Conservation (phyloP, 495 filamentous ascomycete genomes). For the Aspergillus taichungensis region DNA sequence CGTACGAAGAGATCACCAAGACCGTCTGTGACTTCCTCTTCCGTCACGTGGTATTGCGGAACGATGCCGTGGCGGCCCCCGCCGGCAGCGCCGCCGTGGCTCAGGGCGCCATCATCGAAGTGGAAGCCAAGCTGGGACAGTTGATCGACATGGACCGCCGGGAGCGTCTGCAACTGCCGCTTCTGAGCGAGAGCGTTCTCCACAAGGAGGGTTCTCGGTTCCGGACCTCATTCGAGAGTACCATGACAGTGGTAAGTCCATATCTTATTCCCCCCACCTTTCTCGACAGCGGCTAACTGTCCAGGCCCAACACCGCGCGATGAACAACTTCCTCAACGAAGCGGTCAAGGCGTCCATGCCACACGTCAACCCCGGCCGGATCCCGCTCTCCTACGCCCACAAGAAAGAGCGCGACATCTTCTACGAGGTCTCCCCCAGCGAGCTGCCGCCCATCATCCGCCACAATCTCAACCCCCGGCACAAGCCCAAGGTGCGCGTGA, state of each 20-base stretch:
- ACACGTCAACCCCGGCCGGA: constrained; percentile 37
- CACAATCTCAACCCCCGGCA: constrained; percentile 48
- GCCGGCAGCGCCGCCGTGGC: constrained; percentile 39
- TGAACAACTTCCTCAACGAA: constrained; percentile 75
- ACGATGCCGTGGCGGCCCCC: constrained; percentile 39
- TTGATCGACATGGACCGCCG: constrained; percentile 62
- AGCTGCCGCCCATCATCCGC: constrained; percentile 47
- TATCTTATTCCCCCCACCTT: constrained; percentile 6
- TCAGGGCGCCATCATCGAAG: constrained; percentile 69
- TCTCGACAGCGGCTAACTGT: constrained; percentile 7
- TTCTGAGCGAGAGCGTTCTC: constrained; percentile 59
- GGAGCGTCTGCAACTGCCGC: constrained; percentile 54
- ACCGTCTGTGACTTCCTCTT: constrained; percentile 68
- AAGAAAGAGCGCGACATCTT: constrained; percentile 74
- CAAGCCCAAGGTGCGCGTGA: constrained; percentile 65
- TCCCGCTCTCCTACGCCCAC: constrained; percentile 71
- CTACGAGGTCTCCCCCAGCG: constrained; percentile 57
- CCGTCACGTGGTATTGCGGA: constrained; percentile 51
- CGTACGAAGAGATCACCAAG: constrained; percentile 58
- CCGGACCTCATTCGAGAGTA: constrained; percentile 59
- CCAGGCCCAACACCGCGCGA: constrained; percentile 63
- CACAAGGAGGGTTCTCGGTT: constrained; percentile 38
- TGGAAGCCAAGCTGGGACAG: constrained; percentile 84
- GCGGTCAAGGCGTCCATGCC: constrained; percentile 43
- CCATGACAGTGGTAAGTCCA: constrained; percentile 69